phyloP scores from a whole-genome alignment of 306 rosid species.

The Quercus engelmannii region DNA sequence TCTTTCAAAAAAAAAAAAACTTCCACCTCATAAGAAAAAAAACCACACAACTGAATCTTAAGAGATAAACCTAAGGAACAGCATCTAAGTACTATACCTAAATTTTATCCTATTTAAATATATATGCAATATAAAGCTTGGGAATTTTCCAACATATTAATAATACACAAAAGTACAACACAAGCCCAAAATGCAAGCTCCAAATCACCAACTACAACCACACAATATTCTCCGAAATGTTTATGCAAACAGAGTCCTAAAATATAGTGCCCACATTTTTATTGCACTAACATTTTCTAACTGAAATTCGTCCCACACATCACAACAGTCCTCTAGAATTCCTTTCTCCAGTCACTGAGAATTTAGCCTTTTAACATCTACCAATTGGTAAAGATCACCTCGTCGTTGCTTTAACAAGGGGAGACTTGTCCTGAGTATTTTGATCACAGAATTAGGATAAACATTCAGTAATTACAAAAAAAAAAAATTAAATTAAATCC shows the following conservation, averaged over 20 bases:
- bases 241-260: not conserved
- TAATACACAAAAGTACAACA: no score
- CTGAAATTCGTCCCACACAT: not conserved
- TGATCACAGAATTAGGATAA: slow-evolving; percentile 3
- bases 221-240: not conserved
- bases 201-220: slow-evolving; percentile 7
- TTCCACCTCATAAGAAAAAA: no score
- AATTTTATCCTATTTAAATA: no score
- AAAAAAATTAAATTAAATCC: not conserved
- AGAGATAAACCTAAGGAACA: fast-evolving
- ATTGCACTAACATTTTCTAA: not conserved
- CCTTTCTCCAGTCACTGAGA: slow-evolving; percentile 40
- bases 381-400: slow-evolving; percentile 96
- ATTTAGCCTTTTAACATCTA: slow-evolving; percentile 73
- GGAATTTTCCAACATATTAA: not conserved
- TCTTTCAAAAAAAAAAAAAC: no score
- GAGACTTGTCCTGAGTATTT: slow-evolving; percentile 64
- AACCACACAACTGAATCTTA: no score
- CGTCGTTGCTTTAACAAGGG: slow-evolving; percentile 83
- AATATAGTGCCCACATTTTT: not conserved
- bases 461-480: not conserved
- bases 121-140: not conserved
- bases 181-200: not conserved
- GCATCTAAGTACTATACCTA: no score
- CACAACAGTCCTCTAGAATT: not conserved